These are phyloP conservation scores for Gaeumannomyces sp. DNA, from an alignment of 2,329 filamentous ascomycete species.

Conservation along the genomic window DNA sequence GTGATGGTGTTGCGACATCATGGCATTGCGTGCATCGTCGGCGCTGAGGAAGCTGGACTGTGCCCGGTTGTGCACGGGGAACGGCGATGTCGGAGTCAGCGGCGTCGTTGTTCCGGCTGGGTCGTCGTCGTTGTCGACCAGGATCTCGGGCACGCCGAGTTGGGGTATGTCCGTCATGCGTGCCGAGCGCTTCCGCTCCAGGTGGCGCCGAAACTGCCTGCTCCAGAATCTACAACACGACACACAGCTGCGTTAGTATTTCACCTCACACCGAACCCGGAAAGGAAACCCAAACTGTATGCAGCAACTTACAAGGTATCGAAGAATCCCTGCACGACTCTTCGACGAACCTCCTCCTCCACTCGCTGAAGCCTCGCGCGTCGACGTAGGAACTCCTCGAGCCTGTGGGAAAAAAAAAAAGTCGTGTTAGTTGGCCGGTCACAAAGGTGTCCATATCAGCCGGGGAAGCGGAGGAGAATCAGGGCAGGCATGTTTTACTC, in stretches of 20 bases:
- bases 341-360: constrained; percentile 86
- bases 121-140: constrained; percentile 72
- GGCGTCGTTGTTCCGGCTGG: constrained; percentile 18
- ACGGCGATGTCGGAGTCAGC: constrained; percentile 18
- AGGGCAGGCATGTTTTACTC: not conserved
- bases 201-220: constrained; percentile 69
- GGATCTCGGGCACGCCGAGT: constrained; percentile 82
- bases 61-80: constrained; percentile 22
- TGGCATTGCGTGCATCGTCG: constrained; percentile 21
- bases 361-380: constrained; percentile 87
- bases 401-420: constrained; percentile 36
- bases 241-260: not conserved
- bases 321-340: constrained; percentile 90
- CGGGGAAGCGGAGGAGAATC: not conserved
- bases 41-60: constrained; percentile 26
- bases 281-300: constrained; percentile 13
- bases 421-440: not conserved
- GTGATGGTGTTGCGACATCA: constrained; percentile 22
- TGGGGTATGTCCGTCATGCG: constrained; percentile 75
- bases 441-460: not conserved
- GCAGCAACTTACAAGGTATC: constrained; percentile 64
- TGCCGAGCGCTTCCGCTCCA: constrained; percentile 65
- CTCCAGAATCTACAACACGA: constrained; percentile 60
- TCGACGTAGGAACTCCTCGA: constrained; percentile 91
- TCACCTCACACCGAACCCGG: not conserved